phyloP scores from a whole-genome alignment of 257 asterid species.

The Capsicum baccatum region DNA sequence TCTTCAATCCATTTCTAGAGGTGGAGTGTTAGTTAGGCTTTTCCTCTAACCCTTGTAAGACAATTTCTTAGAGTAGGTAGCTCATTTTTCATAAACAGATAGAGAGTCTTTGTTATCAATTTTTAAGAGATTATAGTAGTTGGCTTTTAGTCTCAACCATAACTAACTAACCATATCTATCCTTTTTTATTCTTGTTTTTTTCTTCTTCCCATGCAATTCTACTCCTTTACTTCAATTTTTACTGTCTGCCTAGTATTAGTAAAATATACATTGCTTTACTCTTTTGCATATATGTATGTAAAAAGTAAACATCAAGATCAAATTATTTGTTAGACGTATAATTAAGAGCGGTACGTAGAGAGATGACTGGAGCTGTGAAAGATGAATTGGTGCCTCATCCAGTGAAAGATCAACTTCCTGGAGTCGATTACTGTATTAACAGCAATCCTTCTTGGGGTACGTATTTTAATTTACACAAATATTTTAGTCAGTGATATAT shows the following conservation, averaged over 20 bases:
- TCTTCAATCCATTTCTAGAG: neutral
- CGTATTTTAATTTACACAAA: neutral
- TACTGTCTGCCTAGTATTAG: neutral
- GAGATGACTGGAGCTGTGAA: slow-evolving; percentile 42
- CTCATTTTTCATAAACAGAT: slow-evolving; percentile 19
- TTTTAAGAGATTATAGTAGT: neutral
- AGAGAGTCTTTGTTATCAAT: neutral
- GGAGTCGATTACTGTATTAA: slow-evolving; percentile 73
- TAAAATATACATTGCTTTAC: neutral
- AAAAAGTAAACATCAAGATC: neutral
- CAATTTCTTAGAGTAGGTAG: slow-evolving; percentile 14
- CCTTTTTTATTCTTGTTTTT: neutral
- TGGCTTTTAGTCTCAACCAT: slow-evolving; percentile 31
- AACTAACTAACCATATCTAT: slow-evolving; percentile 24
- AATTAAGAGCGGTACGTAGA: neutral
- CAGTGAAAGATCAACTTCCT: slow-evolving; percentile 79
- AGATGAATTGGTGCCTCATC: slow-evolving; percentile 80
- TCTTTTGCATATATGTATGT: neutral
- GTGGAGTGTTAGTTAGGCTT: slow-evolving; percentile 24
- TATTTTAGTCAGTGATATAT: too few species aligned
- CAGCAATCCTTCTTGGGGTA: slow-evolving; percentile 93
- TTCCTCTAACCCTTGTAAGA: neutral
- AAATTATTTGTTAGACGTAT: neutral
- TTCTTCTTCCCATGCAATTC: too few species aligned
- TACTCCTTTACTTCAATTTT: neutral